Percentiles rank a stretch among this genome's conserved stretches.
These are phyloP conservation scores for Mrakia blollopis DNA, from an alignment of 768 basidiomycete species.

Conservation along the genomic window DNA sequence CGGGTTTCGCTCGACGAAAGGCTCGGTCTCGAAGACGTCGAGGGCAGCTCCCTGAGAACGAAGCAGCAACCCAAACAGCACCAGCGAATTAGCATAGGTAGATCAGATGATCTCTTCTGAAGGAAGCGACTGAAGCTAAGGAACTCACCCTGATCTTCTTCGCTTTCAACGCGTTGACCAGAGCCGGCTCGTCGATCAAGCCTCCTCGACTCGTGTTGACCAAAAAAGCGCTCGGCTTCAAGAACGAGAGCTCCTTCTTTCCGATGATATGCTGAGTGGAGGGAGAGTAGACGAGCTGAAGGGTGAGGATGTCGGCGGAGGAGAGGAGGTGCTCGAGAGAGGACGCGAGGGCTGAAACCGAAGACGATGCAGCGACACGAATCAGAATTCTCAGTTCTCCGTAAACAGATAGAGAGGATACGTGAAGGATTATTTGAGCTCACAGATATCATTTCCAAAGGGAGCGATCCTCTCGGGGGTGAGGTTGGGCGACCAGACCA, in stretches of 20 bases:
- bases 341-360: conserved; percentile 29
- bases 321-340: conserved; percentile 56
- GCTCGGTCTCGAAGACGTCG: conserved; percentile 29
- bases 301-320: conserved; percentile 57
- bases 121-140: background rate
- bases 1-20: conserved; percentile 7
- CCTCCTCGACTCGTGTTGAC: conserved; percentile 67
- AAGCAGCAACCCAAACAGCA: background rate
- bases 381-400: no score
- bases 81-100: background rate
- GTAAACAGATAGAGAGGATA: background rate
- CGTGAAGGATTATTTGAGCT: background rate
- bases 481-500: conserved; percentile 63
- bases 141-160: conserved; percentile 45
- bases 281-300: conserved; percentile 58
- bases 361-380: no score
- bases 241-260: conserved; percentile 50
- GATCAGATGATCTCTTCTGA: background rate
- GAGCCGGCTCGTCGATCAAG: conserved; percentile 57
- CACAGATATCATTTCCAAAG: conserved; percentile 53
- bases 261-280: conserved; percentile 53
- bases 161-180: conserved; percentile 52
- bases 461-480: conserved; percentile 55
- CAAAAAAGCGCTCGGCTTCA: conserved; percentile 59
- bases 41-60: conserved; percentile 21